Evolutionary conservation across 768 basidiomycete species (phyloP).

Genomic region (Roridomyces roridus): DNA sequence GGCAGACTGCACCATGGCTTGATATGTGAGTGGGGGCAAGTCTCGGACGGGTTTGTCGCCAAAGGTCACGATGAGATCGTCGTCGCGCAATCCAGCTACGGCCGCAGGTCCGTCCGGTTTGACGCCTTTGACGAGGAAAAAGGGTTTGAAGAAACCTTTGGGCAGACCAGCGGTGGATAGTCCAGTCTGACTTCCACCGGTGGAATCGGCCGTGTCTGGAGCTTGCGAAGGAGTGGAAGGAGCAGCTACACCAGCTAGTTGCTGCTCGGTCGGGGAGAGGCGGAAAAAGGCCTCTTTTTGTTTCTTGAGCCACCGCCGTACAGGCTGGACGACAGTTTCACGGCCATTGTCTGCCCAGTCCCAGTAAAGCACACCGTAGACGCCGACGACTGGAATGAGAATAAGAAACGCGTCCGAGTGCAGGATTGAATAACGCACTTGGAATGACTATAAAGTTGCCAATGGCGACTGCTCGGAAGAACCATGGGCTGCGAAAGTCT

Average conservation of each 20-base stretch:
- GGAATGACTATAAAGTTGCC: slow-evolving; percentile 24
- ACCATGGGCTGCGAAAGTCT: slow-evolving; percentile 23
- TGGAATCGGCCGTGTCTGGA: background rate
- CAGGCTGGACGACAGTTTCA: slow-evolving; percentile 55
- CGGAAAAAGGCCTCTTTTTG: slow-evolving; percentile 50
- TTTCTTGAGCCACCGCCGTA: slow-evolving; percentile 49
- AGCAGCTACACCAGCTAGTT: slow-evolving; percentile 20
- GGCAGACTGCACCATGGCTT: slow-evolving; percentile 16
- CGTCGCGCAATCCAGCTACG: slow-evolving; percentile 19
- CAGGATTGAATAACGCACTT: background rate
- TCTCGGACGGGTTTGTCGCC: slow-evolving; percentile 17
- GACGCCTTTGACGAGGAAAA: slow-evolving; percentile 19
- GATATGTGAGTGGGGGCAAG: slow-evolving; percentile 19
- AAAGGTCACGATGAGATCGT: slow-evolving; percentile 24
- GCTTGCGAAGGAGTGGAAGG: background rate
- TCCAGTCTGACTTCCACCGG: background rate
- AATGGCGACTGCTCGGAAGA: slow-evolving; percentile 21
- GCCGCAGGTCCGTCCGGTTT: slow-evolving; percentile 19
- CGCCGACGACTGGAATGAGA: slow-evolving; percentile 14
- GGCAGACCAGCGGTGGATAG: slow-evolving; percentile 20
- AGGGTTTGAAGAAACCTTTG: slow-evolving; percentile 25
- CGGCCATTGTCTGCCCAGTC: slow-evolving; percentile 41
- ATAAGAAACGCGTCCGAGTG: background rate
- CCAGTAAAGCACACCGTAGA: slow-evolving; percentile 21
- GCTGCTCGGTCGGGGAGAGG: slow-evolving; percentile 49